These are phyloP conservation scores for Clathrus columnatus DNA, from an alignment of 768 basidiomycete species.

Conservation along the genomic window DNA sequence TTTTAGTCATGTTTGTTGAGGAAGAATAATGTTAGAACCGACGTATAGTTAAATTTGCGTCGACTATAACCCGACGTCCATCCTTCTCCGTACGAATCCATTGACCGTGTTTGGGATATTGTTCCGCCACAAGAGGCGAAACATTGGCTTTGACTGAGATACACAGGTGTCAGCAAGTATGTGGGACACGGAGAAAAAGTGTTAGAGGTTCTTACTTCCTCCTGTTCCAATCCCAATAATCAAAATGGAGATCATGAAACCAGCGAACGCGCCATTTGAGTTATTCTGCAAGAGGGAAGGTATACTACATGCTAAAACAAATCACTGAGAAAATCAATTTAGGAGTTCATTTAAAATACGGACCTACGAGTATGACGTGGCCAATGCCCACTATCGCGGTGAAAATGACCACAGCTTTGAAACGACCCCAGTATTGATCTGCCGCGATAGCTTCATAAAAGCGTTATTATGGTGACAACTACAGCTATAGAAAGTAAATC, in stretches of 20 bases:
- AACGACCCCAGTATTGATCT: conserved; percentile 10
- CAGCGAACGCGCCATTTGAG: conserved; percentile 7
- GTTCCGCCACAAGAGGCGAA: conserved; percentile 8
- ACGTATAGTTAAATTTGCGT: conserved; percentile 8
- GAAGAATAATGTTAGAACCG: background rate
- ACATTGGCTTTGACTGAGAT: conserved; percentile 8
- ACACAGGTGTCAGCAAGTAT: background rate
- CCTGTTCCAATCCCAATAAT: conserved; percentile 9
- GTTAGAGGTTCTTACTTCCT: conserved; percentile 9
- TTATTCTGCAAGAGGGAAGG: conserved; percentile 7
- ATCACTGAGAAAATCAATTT: background rate
- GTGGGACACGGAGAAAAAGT: background rate
- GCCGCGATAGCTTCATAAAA: conserved; percentile 4
- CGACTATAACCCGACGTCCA: conserved; percentile 5
- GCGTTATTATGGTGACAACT: background rate
- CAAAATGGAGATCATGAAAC: conserved; percentile 8
- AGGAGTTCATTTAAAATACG: background rate
- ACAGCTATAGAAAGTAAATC: background rate
- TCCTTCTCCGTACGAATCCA: conserved; percentile 8
- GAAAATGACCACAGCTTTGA: conserved; percentile 4
- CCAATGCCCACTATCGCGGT: conserved; percentile 6
- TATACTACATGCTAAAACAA: conserved; percentile 4
- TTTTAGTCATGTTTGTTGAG: background rate
- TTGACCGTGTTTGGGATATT: conserved; percentile 8
- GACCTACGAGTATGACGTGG: conserved; percentile 8